phyloP scores from a whole-genome alignment of 2,329 filamentous ascomycete species.

The Ploettnerulaceae sp. region DNA sequence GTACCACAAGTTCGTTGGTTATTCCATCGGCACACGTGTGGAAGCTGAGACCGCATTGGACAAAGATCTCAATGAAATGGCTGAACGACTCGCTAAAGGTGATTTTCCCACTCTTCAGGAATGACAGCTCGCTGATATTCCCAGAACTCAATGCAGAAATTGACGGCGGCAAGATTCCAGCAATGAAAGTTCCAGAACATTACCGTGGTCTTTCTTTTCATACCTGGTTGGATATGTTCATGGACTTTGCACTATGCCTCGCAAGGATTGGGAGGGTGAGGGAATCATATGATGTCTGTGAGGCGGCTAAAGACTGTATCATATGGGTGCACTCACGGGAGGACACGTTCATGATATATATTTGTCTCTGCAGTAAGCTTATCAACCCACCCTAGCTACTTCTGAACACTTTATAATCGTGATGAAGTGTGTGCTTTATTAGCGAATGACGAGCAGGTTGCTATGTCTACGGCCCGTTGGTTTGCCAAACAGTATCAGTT shows the following conservation, averaged over 20 bases:
- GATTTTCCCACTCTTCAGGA: not conserved
- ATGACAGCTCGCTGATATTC: conserved; percentile 12
- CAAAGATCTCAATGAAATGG: conserved; percentile 28
- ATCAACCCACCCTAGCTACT: no score
- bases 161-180: not conserved
- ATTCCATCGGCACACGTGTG: conserved; percentile 18
- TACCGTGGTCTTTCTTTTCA: conserved; percentile 78
- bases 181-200: conserved; percentile 27
- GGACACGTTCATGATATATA: conserved; percentile 66
- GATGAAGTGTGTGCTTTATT: conserved; percentile 76
- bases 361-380: conserved; percentile 66
- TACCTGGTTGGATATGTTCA: conserved; percentile 84
- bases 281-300: conserved; percentile 75
- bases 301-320: conserved; percentile 72
- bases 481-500: conserved; percentile 81
- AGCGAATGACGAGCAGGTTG: conserved; percentile 72
- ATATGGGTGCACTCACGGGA: conserved; percentile 71
- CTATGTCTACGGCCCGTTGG: conserved; percentile 68
- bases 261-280: conserved; percentile 62
- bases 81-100: conserved; percentile 30
- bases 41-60: conserved; percentile 29
- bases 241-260: conserved; percentile 77
- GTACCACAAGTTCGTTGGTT: conserved; percentile 54
- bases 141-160: conserved; percentile 28
- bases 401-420: no score